Percentiles rank a stretch among this genome's conserved stretches.
Evolutionary conservation across 2,329 filamentous ascomycete genomes (phyloP).

Genomic region (Fusarium burgessii): DNA sequence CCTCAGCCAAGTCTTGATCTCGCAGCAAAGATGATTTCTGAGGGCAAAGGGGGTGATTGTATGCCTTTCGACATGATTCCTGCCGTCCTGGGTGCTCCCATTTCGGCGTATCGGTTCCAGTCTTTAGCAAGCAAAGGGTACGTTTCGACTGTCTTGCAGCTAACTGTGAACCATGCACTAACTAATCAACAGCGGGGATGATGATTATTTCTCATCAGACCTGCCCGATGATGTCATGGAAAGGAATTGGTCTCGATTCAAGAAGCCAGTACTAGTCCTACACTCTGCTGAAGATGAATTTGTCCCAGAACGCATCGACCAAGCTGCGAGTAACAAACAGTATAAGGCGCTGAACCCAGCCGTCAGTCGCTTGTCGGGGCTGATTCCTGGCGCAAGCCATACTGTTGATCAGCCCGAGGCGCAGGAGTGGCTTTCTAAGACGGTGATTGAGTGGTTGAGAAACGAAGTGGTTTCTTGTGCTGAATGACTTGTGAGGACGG

Average conservation of each 20-base stretch:
- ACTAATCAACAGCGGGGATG: conserved; percentile 68
- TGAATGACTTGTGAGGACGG: neutral
- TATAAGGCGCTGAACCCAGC: conserved; percentile 64
- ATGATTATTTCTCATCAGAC: conserved; percentile 91
- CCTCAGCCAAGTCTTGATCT: conserved; percentile 60
- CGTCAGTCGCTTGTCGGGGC: conserved; percentile 63
- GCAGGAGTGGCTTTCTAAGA: conserved; percentile 62
- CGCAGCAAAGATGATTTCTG: conserved; percentile 66
- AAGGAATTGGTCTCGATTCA: conserved; percentile 74
- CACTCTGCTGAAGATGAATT: conserved; percentile 75
- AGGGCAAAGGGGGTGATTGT: conserved; percentile 65
- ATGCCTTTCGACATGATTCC: conserved; percentile 63
- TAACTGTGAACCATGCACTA: neutral
- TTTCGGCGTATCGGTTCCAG: conserved; percentile 66
- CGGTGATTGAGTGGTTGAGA: conserved; percentile 61
- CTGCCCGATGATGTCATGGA: conserved; percentile 67
- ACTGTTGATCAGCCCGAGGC: conserved; percentile 60
- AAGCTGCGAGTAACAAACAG: conserved; percentile 64
- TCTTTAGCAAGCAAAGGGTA: conserved; percentile 65
- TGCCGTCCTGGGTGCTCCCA: conserved; percentile 55
- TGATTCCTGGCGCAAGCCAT: conserved; percentile 66
- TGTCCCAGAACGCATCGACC: conserved; percentile 69
- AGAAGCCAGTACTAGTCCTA: conserved; percentile 71
- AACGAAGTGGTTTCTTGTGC: conserved; percentile 24
- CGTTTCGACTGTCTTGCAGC: conserved; percentile 39